phyloP scores from a whole-genome alignment of 768 basidiomycete species.

The Macrocybe gigantea region DNA sequence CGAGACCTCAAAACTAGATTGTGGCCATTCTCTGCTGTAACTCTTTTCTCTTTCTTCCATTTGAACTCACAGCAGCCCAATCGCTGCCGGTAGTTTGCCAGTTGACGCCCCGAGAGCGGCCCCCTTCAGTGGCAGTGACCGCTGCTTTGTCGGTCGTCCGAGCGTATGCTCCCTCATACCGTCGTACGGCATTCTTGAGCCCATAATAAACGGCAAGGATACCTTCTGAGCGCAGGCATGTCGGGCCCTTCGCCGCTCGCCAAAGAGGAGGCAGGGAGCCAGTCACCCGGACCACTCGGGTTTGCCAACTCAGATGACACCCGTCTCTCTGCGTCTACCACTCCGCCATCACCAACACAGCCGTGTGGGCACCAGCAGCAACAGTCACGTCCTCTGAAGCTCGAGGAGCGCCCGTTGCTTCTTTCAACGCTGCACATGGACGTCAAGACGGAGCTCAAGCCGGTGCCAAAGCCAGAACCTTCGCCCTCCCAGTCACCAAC shows the following conservation, averaged over 20 bases:
- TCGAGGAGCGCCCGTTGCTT: slow-evolving; percentile 19
- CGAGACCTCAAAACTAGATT: too few species aligned
- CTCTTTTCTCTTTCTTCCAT: too few species aligned
- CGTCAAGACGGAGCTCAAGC: slow-evolving; percentile 24
- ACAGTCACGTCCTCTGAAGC: slow-evolving; percentile 18
- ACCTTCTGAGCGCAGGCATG: slow-evolving; percentile 7
- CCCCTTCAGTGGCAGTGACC: too few species aligned
- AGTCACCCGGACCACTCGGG: slow-evolving; percentile 9
- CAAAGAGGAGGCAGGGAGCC: slow-evolving; percentile 12
- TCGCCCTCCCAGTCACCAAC: slow-evolving; percentile 33
- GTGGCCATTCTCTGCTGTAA: too few species aligned
- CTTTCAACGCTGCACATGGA: slow-evolving; percentile 21
- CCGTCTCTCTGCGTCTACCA: slow-evolving; percentile 10
- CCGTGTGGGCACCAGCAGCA: slow-evolving; percentile 9
- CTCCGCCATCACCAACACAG: slow-evolving; percentile 19
- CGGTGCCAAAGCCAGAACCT: slow-evolving; percentile 13
- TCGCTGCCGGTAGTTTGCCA: too few species aligned
- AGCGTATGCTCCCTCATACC: too few species aligned
- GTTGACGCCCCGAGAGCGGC: too few species aligned
- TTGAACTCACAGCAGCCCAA: too few species aligned
- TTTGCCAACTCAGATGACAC: slow-evolving; percentile 4
- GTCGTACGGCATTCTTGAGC: too few species aligned
- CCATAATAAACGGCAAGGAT: background rate
- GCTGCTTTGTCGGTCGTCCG: too few species aligned
- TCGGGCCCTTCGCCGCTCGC: slow-evolving; percentile 3